Conservation (phyloP, 495 filamentous ascomycete genomes). For the Trichoderma erinaceum region DNA sequence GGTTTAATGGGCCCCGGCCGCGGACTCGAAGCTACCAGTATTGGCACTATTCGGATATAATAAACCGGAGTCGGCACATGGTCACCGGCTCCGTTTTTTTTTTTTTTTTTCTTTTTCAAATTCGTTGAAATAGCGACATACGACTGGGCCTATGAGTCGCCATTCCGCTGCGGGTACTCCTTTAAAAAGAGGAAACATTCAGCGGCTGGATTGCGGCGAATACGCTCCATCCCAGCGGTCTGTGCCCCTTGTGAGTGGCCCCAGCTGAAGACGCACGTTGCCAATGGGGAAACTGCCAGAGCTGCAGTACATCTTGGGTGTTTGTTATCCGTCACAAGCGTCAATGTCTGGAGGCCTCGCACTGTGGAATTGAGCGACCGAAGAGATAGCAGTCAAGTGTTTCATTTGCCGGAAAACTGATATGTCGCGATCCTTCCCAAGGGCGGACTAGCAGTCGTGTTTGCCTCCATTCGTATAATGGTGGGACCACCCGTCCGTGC, state of each 20-base stretch:
- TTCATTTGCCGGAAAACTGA: background rate
- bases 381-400: background rate
- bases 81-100: background rate
- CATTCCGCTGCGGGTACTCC: background rate
- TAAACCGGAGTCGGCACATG: background rate
- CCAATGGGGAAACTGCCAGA: background rate
- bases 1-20: conserved; percentile 1
- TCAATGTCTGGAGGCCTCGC: background rate
- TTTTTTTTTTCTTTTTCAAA: background rate
- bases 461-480: background rate
- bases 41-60: conserved; percentile 1
- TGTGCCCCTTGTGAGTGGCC: background rate
- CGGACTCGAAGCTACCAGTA: background rate
- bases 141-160: background rate
- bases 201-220: background rate
- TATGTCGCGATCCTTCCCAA: background rate
- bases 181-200: background rate
- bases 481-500: background rate
- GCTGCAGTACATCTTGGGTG: background rate
- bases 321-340: background rate
- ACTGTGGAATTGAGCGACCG: background rate
- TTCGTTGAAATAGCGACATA: background rate
- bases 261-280: background rate
- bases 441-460: background rate
- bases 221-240: background rate